Base-by-base conservation (phyloP, 2,329 filamentous ascomycete species). In the Alternaria sp. region DNA sequence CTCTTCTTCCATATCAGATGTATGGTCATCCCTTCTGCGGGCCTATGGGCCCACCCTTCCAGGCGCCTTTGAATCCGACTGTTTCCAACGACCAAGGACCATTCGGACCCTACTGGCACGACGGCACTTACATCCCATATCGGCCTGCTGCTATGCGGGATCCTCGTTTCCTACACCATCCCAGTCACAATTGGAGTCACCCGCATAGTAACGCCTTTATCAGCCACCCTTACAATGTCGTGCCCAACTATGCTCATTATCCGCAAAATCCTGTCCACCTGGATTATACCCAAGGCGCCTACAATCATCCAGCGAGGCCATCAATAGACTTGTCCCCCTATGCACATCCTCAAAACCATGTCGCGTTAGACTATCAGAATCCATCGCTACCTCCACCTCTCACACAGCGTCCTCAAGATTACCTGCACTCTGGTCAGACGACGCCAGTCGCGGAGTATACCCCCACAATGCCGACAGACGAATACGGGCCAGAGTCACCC, bases 1-100 rank as follows among this genome's bases (percentile, higher is more conserved):
- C 71, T 36, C 73, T 76, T 40, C 82, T 87, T 61, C 88, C 89
- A 54, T 85, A 86, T 67, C 84, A 83, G 59, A 73, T 79, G 65
- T 79, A 79, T 50, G 76, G 73, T 6, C 72, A 74, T 30, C 73
- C 73, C 8, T 79, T 74, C 46, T 69, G 70, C 53, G 75, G 71
- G 13, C 70, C 72, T 13, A 72, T 79, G 67, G 77, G 75, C 9
- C 73, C 74, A 15, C 72, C 76, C 11, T 66, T 79, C 17, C 78
- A 80, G 54, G 76, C 71, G 36, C 74, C 71, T 2, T 63, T 80
- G 30, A 78, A 77, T 15, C 80, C 80, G 12, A 81, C 80, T 4
- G 78, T 79, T 4, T 81, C 79, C 0, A 81, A 81, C 59, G 78
- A 80, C 40, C 78, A 79, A 61, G 79, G 76, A 6, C 79, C 79